These are phyloP conservation scores for Houttuynia cordata DNA, from an alignment of 164 flowering plant species.

Conservation along the genomic window DNA sequence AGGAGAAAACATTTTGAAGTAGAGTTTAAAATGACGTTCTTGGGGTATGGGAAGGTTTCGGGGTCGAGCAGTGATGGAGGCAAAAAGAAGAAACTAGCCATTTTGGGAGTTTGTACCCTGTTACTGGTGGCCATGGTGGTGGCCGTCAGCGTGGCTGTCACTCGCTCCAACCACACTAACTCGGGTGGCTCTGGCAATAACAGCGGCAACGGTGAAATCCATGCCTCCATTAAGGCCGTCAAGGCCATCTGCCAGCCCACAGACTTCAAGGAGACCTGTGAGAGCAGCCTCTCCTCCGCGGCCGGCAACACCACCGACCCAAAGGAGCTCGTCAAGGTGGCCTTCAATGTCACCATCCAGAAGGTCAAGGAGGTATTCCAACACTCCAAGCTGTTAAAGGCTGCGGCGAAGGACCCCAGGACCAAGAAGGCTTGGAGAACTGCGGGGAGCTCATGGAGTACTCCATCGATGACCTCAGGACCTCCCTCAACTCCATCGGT, in stretches of 20 bases:
- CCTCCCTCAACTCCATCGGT: conserved; percentile 13
- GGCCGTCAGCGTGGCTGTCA: conserved; percentile 29
- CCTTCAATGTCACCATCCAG: conserved; percentile 30
- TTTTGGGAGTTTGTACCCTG: conserved; percentile 28
- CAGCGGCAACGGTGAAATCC: conserved; percentile 3
- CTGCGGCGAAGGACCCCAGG: conserved; percentile 41
- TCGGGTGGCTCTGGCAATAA: not conserved
- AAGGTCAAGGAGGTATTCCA: conserved; percentile 22
- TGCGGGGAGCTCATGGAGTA: conserved; percentile 31
- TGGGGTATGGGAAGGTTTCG: too few relatives aligned
- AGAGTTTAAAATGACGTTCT: too few relatives aligned
- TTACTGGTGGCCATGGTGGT: conserved; percentile 52
- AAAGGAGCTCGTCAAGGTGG: conserved; percentile 35
- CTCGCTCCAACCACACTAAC: not conserved
- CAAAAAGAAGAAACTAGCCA: conserved; percentile 26
- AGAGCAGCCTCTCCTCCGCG: conserved; percentile 17
- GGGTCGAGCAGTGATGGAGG: not conserved
- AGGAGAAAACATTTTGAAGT: too few relatives aligned
- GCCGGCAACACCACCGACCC: conserved; percentile 41
- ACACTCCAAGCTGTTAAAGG: conserved; percentile 20
- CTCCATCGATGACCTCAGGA: conserved; percentile 28
- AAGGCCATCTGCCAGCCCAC: conserved; percentile 46
- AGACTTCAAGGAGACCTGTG: conserved; percentile 41
- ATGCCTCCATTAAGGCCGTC: conserved; percentile 36
- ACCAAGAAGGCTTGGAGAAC: conserved; percentile 18